These are phyloP conservation scores for Lactuca saligna DNA, from an alignment of 129 eudicot species.

Conservation along the genomic window DNA sequence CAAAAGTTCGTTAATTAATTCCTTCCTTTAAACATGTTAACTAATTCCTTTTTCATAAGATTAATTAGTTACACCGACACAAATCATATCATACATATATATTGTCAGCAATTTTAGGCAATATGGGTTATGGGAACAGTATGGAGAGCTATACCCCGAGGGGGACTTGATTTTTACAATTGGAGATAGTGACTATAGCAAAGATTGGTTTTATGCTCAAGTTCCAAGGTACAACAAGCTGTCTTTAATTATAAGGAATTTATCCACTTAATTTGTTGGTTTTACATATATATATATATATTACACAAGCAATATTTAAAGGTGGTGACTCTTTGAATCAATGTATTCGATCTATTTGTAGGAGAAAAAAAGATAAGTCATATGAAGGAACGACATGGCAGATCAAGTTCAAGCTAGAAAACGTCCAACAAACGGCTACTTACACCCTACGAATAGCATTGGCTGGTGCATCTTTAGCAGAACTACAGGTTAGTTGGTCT, in stretches of 20 bases:
- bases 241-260: background rate
- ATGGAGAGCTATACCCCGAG: conserved; percentile 66
- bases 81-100: background rate
- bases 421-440: conserved; percentile 30
- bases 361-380: conserved; percentile 55
- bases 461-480: conserved; percentile 77
- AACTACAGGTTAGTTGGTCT: conserved; percentile 45
- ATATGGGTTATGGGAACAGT: conserved; percentile 93
- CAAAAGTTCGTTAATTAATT: conserved; percentile 50
- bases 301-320: no score
- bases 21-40: background rate
- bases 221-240: conserved; percentile 51
- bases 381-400: conserved; percentile 89
- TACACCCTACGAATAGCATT: conserved; percentile 72
- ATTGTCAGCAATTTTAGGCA: conserved; percentile 67
- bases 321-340: no score
- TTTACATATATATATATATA: no score
- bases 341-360: background rate
- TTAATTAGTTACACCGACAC: background rate
- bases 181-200: conserved; percentile 65
- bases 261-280: no score
- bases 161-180: conserved; percentile 67
- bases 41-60: no score
- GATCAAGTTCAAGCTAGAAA: conserved; percentile 65
- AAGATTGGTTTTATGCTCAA: conserved; percentile 94